These are phyloP conservation scores for Aspergillus sp. DNA, from an alignment of 2,329 filamentous ascomycete genomes.

Conservation along the genomic window DNA sequence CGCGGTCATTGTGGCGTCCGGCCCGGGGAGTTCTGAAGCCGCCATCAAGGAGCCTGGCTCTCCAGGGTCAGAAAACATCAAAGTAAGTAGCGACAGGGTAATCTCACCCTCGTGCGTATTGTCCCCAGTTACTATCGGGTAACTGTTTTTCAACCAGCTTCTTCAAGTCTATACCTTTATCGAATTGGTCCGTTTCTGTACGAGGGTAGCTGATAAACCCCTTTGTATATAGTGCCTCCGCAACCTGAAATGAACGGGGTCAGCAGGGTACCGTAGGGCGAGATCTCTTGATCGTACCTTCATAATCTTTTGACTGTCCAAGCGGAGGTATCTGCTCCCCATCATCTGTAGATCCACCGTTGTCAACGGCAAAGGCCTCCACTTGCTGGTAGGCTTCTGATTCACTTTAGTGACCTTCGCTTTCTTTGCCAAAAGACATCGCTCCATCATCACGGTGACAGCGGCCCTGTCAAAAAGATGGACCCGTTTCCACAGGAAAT, in stretches of 20 bases:
- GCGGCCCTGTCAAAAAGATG: constrained; percentile 85
- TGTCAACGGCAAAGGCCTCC: constrained; percentile 88
- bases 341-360: constrained; percentile 97
- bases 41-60: constrained; percentile 62
- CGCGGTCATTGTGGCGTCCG: constrained; percentile 90
- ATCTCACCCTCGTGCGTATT: constrained; percentile 66
- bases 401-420: constrained; percentile 82
- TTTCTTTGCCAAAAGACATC: constrained; percentile 71
- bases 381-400: constrained; percentile 89
- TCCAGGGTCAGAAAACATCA: constrained; percentile 2
- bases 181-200: constrained; percentile 96
- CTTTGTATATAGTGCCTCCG: constrained; percentile 85
- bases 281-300: constrained; percentile 45
- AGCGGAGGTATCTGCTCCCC: constrained; percentile 81
- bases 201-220: constrained; percentile 97
- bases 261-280: neutral
- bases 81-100: neutral
- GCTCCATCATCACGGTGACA: constrained; percentile 79
- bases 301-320: constrained; percentile 92
- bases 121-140: constrained; percentile 73
- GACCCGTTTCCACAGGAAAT: constrained; percentile 78
- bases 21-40: constrained; percentile 78
- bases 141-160: constrained; percentile 80
- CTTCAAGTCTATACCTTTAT: constrained; percentile 80
- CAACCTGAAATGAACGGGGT: constrained; percentile 44